phyloP scores from a whole-genome alignment of 805 yeast species.

The Kregervanrija pseudodelftensis region DNA sequence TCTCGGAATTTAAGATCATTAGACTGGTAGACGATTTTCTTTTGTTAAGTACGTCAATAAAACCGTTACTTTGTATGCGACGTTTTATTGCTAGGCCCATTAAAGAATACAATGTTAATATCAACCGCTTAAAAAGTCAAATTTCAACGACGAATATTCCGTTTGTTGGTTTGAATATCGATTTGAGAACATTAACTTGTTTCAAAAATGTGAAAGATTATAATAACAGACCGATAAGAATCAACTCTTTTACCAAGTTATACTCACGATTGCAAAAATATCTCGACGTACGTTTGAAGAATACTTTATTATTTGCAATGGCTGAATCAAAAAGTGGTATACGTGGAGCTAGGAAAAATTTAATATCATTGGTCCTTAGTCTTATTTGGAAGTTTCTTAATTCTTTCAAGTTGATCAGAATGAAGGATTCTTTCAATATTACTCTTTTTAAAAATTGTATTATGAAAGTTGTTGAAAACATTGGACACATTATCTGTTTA shows the following conservation, averaged over 20 bases:
- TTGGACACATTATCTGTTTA: not conserved
- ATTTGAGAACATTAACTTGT: conserved; percentile 27
- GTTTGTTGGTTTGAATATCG: conserved; percentile 38
- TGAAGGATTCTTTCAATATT: conserved; percentile 5
- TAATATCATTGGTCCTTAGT: conserved; percentile 10
- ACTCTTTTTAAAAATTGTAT: conserved; percentile 5
- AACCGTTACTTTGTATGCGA: conserved; percentile 25
- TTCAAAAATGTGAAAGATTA: conserved; percentile 23
- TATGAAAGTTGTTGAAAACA: not conserved
- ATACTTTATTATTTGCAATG: conserved; percentile 3
- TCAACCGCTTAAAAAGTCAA: conserved; percentile 34
- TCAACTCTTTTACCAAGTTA: conserved; percentile 13
- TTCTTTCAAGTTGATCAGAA: conserved; percentile 11
- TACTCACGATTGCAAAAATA: conserved; percentile 11
- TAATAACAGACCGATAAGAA: conserved; percentile 7
- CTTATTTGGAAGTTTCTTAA: conserved; percentile 13
- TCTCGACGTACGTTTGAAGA: conserved; percentile 3
- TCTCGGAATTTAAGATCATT: conserved; percentile 33
- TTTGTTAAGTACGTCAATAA: conserved; percentile 44
- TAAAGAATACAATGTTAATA: conserved; percentile 33
- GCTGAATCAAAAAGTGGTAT: conserved; percentile 19
- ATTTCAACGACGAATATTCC: conserved; percentile 17
- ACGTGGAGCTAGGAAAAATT: conserved; percentile 10
- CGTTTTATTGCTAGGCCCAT: conserved; percentile 30
- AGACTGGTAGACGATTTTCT: conserved; percentile 84